Percentiles rank a stretch among this genome's conserved stretches.
Conservation (phyloP, 73 alveolate species). For the Tetrahymena thermophila region DNA sequence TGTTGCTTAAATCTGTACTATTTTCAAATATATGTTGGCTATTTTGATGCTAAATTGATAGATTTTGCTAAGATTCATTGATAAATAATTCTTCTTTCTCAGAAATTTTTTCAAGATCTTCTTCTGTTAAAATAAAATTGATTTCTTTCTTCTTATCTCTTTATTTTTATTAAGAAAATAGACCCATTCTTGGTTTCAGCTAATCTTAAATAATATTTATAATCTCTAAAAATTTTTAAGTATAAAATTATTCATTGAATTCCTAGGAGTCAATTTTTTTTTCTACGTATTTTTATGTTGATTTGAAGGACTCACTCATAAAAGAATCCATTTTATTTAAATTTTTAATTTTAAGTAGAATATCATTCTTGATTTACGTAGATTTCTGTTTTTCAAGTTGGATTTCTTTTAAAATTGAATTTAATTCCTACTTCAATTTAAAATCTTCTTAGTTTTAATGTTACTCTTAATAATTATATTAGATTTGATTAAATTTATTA, state of each 20-base stretch:
- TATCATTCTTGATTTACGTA: not conserved
- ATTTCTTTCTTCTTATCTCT: not conserved
- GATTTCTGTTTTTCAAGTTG: not conserved
- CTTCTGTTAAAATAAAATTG: not conserved
- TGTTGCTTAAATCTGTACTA: not conserved
- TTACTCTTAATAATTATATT: not conserved
- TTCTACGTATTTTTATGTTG: not conserved
- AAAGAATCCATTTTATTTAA: not conserved
- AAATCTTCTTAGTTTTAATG: not conserved
- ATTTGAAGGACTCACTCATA: not conserved
- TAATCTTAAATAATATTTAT: not conserved
- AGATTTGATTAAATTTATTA: not conserved
- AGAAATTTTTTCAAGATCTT: not conserved
- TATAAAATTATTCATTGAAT: not conserved
- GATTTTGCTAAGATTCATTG: not conserved
- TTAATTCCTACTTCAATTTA: not conserved
- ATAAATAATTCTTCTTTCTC: not conserved
- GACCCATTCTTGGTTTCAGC: not conserved
- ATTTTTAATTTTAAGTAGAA: not conserved
- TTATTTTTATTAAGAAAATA: not conserved
- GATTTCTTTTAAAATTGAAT: not conserved
- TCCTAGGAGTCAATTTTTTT: not conserved
- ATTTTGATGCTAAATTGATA: not conserved
- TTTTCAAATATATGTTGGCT: not conserved
- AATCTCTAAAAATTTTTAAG: not conserved